These are phyloP conservation scores for Malus sieversii DNA, from an alignment of 306 rosid species.

Conservation along the genomic window DNA sequence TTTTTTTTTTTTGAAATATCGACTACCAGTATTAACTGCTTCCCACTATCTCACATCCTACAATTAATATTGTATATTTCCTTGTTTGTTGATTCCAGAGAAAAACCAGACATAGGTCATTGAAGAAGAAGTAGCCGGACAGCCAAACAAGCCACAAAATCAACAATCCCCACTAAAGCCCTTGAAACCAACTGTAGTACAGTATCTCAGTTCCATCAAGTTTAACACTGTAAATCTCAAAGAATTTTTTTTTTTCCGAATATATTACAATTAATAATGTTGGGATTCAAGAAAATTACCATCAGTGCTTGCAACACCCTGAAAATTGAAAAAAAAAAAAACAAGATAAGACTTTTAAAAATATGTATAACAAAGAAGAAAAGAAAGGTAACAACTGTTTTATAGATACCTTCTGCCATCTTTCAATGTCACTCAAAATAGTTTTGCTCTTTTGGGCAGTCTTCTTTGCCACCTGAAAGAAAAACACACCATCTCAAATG, in stretches of 20 bases:
- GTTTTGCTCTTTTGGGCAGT: constrained; percentile 86
- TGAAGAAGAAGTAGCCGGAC: neutral
- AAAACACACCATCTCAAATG: neutral
- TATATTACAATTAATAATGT: neutral
- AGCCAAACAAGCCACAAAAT: neutral
- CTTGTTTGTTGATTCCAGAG: neutral
- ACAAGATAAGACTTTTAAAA: constrained; percentile 9
- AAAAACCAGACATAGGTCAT: neutral
- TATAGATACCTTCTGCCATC: constrained; percentile 92
- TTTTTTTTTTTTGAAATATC: no score
- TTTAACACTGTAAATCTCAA: neutral
- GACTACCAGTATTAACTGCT: neutral
- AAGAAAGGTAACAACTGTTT: neutral
- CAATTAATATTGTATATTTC: neutral
- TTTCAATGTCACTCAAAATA: constrained; percentile 83
- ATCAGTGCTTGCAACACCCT: constrained; percentile 95
- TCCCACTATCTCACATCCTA: neutral
- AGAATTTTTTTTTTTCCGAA: neutral
- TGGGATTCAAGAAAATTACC: constrained; percentile 41
- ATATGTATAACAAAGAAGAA: neutral
- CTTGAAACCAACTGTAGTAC: neutral
- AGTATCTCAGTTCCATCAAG: neutral
- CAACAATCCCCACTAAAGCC: neutral
- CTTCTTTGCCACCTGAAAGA: constrained; percentile 82
- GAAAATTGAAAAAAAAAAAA: constrained; percentile 15